phyloP scores from a whole-genome alignment of 768 basidiomycete genomes.

The Trametes cingulata region DNA sequence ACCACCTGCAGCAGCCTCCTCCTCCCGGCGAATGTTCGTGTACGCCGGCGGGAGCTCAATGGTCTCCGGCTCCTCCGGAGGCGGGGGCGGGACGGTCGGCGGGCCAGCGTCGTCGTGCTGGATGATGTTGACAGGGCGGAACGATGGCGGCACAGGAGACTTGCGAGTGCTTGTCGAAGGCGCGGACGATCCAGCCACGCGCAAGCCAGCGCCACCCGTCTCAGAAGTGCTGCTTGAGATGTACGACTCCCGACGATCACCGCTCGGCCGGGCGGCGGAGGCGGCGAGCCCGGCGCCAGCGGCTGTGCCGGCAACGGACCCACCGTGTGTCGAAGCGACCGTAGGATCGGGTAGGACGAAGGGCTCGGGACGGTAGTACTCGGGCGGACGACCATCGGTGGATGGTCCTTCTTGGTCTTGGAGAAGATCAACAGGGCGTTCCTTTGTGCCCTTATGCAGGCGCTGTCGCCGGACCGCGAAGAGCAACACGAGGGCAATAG shows the following conservation, averaged over 20 bases:
- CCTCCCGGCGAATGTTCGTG: conserved; percentile 50
- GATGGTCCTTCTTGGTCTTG: conserved; percentile 52
- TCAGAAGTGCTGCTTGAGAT: conserved; percentile 20
- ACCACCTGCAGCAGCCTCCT: neutral
- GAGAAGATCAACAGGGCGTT: conserved; percentile 69
- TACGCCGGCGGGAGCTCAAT: conserved; percentile 86
- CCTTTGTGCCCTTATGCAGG: conserved; percentile 42
- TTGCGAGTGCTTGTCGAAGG: conserved; percentile 45
- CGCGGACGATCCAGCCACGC: conserved; percentile 25
- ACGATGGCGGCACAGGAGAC: conserved; percentile 44
- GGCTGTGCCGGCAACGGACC: conserved; percentile 9
- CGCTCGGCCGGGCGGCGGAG: conserved; percentile 16
- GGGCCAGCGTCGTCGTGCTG: conserved; percentile 84
- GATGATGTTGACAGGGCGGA: conserved; percentile 76
- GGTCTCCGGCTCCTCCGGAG: conserved; percentile 59
- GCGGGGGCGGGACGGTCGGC: conserved; percentile 41
- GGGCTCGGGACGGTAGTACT: conserved; percentile 76
- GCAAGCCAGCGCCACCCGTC: conserved; percentile 16
- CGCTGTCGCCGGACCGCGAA: conserved; percentile 50
- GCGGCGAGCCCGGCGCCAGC: neutral
- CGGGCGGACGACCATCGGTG: conserved; percentile 52
- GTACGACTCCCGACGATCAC: conserved; percentile 25
- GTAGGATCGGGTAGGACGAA: conserved; percentile 71
- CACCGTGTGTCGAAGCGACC: conserved; percentile 39
- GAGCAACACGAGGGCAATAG: conserved; percentile 43